Percentiles rank a stretch among this genome's conserved stretches.
Evolutionary conservation across 331 rosid species (phyloP).

Genomic region (Phaseolus coccineus): DNA sequence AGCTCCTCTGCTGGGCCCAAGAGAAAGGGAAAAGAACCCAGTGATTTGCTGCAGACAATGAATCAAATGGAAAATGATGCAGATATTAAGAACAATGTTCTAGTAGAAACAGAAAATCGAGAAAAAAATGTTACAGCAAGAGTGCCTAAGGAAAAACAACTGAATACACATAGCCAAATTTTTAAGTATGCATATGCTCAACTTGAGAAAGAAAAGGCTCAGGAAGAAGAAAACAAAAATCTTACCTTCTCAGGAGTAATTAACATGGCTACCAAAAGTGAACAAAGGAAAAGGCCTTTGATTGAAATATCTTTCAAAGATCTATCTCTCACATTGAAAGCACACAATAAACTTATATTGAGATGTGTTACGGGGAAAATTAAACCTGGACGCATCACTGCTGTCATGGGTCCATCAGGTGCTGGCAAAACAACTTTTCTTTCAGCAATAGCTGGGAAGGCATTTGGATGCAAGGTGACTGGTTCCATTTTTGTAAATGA

Average conservation of each 20-base stretch:
- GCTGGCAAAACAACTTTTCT: constrained; percentile 90
- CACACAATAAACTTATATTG: constrained; percentile 64
- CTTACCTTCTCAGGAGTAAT: constrained; percentile 77
- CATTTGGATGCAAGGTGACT: constrained; percentile 67
- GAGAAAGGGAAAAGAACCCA: constrained; percentile 51
- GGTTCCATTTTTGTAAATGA: constrained; percentile 79
- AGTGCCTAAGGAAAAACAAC: constrained; percentile 58
- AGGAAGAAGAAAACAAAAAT: constrained; percentile 61
- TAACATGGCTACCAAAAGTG: constrained; percentile 63
- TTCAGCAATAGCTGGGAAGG: constrained; percentile 83
- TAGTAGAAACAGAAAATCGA: constrained; percentile 41
- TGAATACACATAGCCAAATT: constrained; percentile 65
- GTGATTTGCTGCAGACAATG: constrained; percentile 49
- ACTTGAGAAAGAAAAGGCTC: constrained; percentile 83
- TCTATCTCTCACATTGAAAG: constrained; percentile 72
- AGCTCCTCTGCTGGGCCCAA: constrained; percentile 48
- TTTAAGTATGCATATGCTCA: constrained; percentile 76
- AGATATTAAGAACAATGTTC: constrained; percentile 43
- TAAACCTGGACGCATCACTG: constrained; percentile 80
- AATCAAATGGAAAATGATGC: constrained; percentile 61
- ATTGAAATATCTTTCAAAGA: constrained; percentile 81
- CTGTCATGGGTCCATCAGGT: constrained; percentile 95
- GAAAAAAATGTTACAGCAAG: constrained; percentile 37
- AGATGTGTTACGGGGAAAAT: constrained; percentile 78
- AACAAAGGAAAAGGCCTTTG: constrained; percentile 63